Evolutionary conservation across 257 asterid species (phyloP).

Genomic region (Capsicum baccatum): DNA sequence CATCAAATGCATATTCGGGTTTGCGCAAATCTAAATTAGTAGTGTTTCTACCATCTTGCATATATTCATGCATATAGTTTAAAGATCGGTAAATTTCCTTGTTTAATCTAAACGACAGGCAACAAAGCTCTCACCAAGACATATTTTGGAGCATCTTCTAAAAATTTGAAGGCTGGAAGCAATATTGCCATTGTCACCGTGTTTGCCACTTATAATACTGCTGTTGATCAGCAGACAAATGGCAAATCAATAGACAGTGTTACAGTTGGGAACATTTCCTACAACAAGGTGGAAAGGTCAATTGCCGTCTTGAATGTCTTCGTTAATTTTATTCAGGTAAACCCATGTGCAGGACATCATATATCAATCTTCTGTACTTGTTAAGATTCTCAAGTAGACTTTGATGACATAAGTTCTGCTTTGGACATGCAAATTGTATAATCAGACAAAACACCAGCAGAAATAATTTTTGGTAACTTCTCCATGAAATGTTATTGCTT

Average conservation of each 20-base stretch:
- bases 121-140: conserved; percentile 72
- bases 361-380: background rate
- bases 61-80: background rate
- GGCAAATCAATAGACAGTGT: conserved; percentile 56
- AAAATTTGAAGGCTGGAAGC: conserved; percentile 40
- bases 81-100: background rate
- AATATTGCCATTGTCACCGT: conserved; percentile 74
- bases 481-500: background rate
- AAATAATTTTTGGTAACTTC: background rate
- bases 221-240: conserved; percentile 40
- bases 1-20: background rate
- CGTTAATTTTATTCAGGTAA: conserved; percentile 87
- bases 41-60: background rate
- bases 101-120: conserved; percentile 51
- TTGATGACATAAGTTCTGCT: background rate
- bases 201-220: conserved; percentile 67
- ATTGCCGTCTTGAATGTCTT: conserved; percentile 76
- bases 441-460: background rate
- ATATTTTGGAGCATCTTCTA: conserved; percentile 36
- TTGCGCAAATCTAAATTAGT: background rate
- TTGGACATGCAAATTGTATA: conserved; percentile 5
- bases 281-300: conserved; percentile 80
- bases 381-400: conserved; percentile 1
- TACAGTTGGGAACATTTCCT: conserved; percentile 73
- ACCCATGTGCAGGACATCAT: background rate